Conservation (phyloP, 208 protist species). For the Leishmania guyanensis region DNA sequence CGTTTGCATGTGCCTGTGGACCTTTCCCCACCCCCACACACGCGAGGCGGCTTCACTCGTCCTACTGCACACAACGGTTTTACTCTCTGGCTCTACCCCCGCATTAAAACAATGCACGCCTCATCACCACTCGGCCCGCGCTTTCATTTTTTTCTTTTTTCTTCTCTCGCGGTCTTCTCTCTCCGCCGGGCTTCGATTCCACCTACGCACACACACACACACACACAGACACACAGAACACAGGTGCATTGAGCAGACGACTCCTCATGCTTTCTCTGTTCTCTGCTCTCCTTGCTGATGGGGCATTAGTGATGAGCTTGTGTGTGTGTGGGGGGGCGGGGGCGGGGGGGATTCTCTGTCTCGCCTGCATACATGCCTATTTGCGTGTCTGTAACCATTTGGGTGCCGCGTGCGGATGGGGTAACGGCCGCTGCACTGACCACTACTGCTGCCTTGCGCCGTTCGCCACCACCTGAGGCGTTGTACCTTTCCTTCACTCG, state of each 20-base stretch:
- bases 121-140: too few relatives aligned
- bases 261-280: not conserved
- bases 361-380: not conserved
- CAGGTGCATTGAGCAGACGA: not conserved
- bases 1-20: not conserved
- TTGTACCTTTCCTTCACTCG: not conserved
- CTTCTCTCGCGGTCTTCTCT: too few relatives aligned
- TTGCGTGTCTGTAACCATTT: constrained; percentile 2
- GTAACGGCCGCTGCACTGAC: not conserved
- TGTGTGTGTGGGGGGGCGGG: not conserved
- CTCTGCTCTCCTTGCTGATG: not conserved
- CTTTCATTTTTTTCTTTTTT: not conserved
- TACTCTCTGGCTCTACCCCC: not conserved
- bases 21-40: not conserved
- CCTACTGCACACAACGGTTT: not conserved
- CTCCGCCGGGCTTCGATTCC: not conserved
- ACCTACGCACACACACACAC: not conserved
- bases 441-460: not conserved
- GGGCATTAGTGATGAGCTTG: not conserved
- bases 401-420: not conserved
- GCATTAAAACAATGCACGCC: not conserved
- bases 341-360: not conserved
- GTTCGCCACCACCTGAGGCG: not conserved
- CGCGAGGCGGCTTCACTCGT: not conserved
- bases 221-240: not conserved